Percentiles rank a stretch among this genome's conserved stretches.
phyloP scores from a whole-genome alignment of 345 rosid species.

The Populus deltoides region DNA sequence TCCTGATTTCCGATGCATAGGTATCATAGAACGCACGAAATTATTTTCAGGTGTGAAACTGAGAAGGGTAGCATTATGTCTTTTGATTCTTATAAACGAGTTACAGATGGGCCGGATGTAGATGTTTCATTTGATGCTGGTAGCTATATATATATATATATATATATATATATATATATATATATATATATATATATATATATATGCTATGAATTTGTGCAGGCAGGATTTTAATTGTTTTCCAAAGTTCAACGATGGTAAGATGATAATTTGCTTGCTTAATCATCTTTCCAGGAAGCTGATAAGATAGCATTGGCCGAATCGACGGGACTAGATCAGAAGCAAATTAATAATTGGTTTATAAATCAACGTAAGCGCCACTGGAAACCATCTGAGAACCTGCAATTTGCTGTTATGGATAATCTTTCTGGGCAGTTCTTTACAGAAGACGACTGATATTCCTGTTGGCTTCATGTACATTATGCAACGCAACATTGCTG shows the following conservation, averaged over 20 bases:
- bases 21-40: neutral
- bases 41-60: neutral
- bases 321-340: slow-evolving; percentile 37
- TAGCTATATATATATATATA: neutral
- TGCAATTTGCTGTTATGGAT: slow-evolving; percentile 26
- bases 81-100: neutral
- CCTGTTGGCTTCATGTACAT: slow-evolving; percentile 4
- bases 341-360: slow-evolving; percentile 38
- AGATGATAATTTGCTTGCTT: neutral
- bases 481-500: slow-evolving; percentile 10
- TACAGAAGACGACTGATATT: slow-evolving; percentile 16
- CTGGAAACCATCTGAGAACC: slow-evolving; percentile 34
- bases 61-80: neutral
- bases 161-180: too few relatives aligned
- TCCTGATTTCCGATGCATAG: neutral
- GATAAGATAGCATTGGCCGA: slow-evolving; percentile 33
- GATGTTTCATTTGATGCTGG: neutral
- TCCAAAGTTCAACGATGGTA: neutral
- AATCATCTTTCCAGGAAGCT: slow-evolving; percentile 21
- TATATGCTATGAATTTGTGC: neutral
- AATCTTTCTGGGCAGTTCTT: slow-evolving; percentile 25
- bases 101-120: neutral
- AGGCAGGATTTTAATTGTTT: neutral
- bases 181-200: too few relatives aligned
- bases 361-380: slow-evolving; percentile 36